A percentile compares a stretch with the other conserved stretches of the same genome.
Conservation (phyloP, 371 early-diverging fungal genomes). For the Mortierella polycephala region DNA sequence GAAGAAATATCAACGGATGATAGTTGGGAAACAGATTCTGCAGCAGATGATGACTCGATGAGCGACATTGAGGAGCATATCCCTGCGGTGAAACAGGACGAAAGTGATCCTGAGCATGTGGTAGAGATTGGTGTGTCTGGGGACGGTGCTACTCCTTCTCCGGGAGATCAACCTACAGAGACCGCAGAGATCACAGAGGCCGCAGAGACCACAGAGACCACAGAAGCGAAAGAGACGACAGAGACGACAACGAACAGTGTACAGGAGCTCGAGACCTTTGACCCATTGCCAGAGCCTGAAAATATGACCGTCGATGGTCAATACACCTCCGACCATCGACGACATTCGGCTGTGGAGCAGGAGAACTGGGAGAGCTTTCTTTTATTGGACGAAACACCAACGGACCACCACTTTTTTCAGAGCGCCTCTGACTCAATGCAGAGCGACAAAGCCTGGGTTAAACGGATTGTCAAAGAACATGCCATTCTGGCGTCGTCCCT, state of each 20-base stretch:
- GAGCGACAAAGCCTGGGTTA: conserved; percentile 37
- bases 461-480: conserved; percentile 46
- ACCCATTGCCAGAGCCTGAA: conserved; percentile 30
- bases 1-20: conserved; percentile 41
- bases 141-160: background rate
- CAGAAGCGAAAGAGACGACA: background rate
- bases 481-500: conserved; percentile 44
- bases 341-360: conserved; percentile 17
- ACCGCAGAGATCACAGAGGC: background rate
- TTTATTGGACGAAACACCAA: conserved; percentile 42
- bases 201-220: background rate
- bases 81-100: background rate
- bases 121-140: too few relatives aligned
- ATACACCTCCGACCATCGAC: background rate
- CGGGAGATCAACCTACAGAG: background rate
- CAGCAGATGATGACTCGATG: conserved; percentile 34
- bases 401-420: conserved; percentile 42
- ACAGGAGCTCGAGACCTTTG: conserved; percentile 19
- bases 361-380: conserved; percentile 40
- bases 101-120: background rate
- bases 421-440: conserved; percentile 4
- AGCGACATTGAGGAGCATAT: conserved; percentile 22
- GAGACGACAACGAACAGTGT: background rate
- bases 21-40: conserved; percentile 55
- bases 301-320: background rate